Evolutionary conservation across 805 yeast species (phyloP), one percentile per base, ranked within the genome.

Genomic region (Pichia nakasei): DNA sequence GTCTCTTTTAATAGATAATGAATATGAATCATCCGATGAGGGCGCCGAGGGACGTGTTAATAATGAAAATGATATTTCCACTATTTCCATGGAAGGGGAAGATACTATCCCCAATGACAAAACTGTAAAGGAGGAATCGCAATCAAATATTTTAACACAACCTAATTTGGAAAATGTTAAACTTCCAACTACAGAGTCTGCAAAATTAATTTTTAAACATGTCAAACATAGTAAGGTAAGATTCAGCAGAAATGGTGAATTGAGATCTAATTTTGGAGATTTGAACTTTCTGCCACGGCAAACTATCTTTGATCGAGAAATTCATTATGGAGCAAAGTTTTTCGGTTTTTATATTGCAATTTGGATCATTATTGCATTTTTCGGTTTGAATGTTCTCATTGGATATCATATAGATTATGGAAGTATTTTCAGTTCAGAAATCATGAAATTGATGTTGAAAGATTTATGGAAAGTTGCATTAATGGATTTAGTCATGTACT

Each of bases 291-390:
- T 52, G 20, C 55, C 62, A 9, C 55, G 72, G 27, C 59, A 72
- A 5, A 61, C 74, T 8, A 78, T 82, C 17, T 69, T 82, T 48
- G 89, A 82, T 55, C 64, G 70, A 15, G 69, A 66, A 4, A 56
- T 61, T 24, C 64, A 69, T 47, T 64, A 65, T 41, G 64, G 69
- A 1, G 61, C 78, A 3, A 65, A 67, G 43, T 88, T 85, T 59
- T 78, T 75, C 52, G 97, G 97, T 2, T 73, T 93, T 47, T 91
- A 79, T 60, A 81, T 86, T 5, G 72, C 88, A 39, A 77, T 79
- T 49, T 86, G 96, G 96, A 64, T 85, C 43, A 74, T 76, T 5
- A 72, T 80, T 5, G 79, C 73, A 22, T 68, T 81, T 44, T 59
- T 72, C 33, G 72, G 78, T 45, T 53, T 78, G 26, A 76, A 78